Percentiles rank a stretch among this genome's conserved stretches.
phyloP scores from a whole-genome alignment of 2,329 filamentous ascomycete species.

The Onygena corvina region DNA sequence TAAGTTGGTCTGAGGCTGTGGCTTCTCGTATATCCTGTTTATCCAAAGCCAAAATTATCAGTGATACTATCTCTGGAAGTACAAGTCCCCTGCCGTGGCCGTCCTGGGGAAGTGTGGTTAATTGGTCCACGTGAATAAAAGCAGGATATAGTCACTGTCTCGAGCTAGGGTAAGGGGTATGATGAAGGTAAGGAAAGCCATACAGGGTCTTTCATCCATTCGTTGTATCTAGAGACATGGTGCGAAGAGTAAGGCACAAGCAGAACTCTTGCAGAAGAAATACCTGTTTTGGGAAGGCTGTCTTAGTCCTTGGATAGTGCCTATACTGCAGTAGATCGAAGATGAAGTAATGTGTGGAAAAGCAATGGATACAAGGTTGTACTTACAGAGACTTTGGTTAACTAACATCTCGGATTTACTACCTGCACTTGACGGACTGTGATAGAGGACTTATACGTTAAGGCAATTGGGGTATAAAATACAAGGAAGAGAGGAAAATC shows the following conservation, averaged over 20 bases:
- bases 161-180: not conserved
- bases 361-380: not conserved
- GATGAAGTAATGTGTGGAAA: not conserved
- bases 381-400: conserved; percentile 1
- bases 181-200: conserved; percentile 7
- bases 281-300: not conserved
- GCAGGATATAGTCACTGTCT: not conserved
- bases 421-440: not conserved
- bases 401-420: conserved; percentile 5
- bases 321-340: not conserved
- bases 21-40: conserved; percentile 60
- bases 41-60: not conserved
- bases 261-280: conserved; percentile 53
- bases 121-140: no score
- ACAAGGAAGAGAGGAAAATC: not conserved
- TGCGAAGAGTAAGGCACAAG: conserved; percentile 73
- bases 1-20: conserved; percentile 78
- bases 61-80: not conserved
- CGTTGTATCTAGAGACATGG: conserved; percentile 73
- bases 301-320: not conserved
- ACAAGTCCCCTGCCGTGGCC: not conserved
- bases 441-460: not conserved
- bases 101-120: not conserved
- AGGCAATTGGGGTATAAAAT: not conserved
- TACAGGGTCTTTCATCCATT: conserved; percentile 80